Percentiles rank a stretch among this genome's conserved stretches.
Evolutionary conservation across 805 yeast genomes (phyloP).

Genomic region (Saccharomycopsis synnaedendra): DNA sequence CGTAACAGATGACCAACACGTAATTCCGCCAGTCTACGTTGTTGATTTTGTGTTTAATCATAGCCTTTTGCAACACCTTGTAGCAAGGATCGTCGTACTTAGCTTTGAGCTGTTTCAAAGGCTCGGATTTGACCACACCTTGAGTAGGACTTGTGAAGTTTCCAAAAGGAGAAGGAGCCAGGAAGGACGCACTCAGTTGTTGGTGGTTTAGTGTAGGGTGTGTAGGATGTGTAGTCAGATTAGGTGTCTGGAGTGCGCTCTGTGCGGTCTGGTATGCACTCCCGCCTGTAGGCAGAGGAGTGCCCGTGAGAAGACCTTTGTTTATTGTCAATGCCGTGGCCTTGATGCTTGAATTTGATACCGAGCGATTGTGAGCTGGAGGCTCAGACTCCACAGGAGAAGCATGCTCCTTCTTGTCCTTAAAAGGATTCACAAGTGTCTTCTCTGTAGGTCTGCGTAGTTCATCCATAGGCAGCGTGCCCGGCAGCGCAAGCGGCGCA

Average conservation of each 20-base stretch:
- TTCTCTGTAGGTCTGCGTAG: constrained; percentile 4
- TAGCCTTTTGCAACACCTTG: constrained; percentile 77
- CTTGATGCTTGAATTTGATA: constrained; percentile 5
- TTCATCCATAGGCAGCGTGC: neutral
- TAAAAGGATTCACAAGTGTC: constrained; percentile 7
- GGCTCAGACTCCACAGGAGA: neutral
- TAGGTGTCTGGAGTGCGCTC: constrained; percentile 14
- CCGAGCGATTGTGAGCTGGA: too few species aligned
- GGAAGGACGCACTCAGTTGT: constrained; percentile 4
- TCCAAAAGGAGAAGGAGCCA: neutral
- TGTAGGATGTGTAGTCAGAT: constrained; percentile 1
- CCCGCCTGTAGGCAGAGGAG: constrained; percentile 11
- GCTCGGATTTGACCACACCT: constrained; percentile 11
- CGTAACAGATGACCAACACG: constrained; percentile 81
- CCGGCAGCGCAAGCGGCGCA: neutral
- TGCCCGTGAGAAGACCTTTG: constrained; percentile 4
- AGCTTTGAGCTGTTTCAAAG: constrained; percentile 19
- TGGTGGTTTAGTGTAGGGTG: constrained; percentile 3
- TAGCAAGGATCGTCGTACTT: constrained; percentile 72
- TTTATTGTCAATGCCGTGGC: neutral
- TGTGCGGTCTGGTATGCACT: constrained; percentile 15
- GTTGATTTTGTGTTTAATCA: constrained; percentile 71
- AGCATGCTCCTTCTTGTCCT: constrained; percentile 10
- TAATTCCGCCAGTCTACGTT: constrained; percentile 80
- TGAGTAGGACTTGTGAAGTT: neutral